Evolutionary conservation across 1,284 basidiomycete species (phyloP), one percentile per base, ranked within the genome.

Genomic region (Trichosporon coremiiforme): DNA sequence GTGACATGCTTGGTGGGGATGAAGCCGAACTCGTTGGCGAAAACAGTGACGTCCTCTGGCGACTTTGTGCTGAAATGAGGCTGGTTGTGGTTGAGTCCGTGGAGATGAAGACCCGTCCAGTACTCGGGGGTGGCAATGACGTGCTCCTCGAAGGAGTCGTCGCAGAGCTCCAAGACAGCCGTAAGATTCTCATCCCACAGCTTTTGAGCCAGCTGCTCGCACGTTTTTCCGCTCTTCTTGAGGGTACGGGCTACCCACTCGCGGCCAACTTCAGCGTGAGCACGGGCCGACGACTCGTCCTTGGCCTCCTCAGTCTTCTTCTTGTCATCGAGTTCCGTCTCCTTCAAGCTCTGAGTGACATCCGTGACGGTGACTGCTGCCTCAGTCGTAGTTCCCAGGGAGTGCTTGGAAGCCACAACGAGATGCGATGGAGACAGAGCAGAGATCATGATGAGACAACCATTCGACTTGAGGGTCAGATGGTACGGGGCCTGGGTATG

Each of bases 71-170:
- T 82, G 82, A 99, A 97, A 2, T 85, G 85, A 13, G 88, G 89
- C 1, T 89, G 85, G 76, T 89, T 91, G 68, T 86, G 83, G 79
- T 98, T 98, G 66, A 99, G 85, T 2, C 95, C 95, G 83, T 99
- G 97, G 0, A 99, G 87, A 77, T 98, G 94, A 0, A 99, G 88
- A 0, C 97, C 97, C 0, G 94, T 93, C 74, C 90, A 89, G 35
- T 96, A 90, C 0, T 87, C 85, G 0, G 91, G 85, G 77, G 95
- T 97, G 0, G 90, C 86, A 0, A 99, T 87, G 53, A 99, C 96
- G 77, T 99, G 97, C 81, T 99, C 97, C 77, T 99, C 97, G 78
- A 99, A 99, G 0, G 87, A 88, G 83, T 99, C 97, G 78, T 99
- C 96, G 80, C 97, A 98, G 1, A 99, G 89, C 94, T 98, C 95